Conservation (phyloP, 345 rosid genomes). For the Gossypium australe region DNA sequence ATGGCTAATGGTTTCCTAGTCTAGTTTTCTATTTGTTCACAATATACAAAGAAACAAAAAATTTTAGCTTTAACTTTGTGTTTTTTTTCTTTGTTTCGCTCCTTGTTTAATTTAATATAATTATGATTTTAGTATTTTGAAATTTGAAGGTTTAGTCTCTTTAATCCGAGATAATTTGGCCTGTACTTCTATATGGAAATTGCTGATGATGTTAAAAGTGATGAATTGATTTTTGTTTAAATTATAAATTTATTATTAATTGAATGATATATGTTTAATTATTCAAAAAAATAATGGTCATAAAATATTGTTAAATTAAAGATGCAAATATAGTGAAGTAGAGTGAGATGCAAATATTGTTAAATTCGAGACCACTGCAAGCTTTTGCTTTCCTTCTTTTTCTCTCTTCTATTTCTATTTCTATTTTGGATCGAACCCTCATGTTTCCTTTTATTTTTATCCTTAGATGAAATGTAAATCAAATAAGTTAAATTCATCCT, state of each 20-base stretch:
- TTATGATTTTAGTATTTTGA: not conserved
- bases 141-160: not conserved
- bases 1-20: not conserved
- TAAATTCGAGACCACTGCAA: not conserved
- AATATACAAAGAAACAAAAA: too few species aligned
- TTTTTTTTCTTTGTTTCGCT: not conserved
- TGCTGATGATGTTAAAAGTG: too few species aligned
- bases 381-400: conserved; percentile 36
- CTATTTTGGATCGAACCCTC: not conserved
- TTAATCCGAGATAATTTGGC: not conserved
- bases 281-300: too few species aligned
- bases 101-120: not conserved
- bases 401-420: conserved; percentile 16
- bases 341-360: not conserved
- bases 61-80: too few species aligned
- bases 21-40: not conserved
- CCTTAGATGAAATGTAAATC: too few species aligned
- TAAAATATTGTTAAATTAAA: too few species aligned
- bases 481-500: too few species aligned
- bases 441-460: not conserved
- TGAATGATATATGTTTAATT: too few species aligned
- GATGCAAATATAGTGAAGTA: not conserved
- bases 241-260: not conserved
- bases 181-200: not conserved
- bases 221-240: too few species aligned